phyloP scores from a whole-genome alignment of 1,284 basidiomycete genomes.

The Ceratobasidium sp. region DNA sequence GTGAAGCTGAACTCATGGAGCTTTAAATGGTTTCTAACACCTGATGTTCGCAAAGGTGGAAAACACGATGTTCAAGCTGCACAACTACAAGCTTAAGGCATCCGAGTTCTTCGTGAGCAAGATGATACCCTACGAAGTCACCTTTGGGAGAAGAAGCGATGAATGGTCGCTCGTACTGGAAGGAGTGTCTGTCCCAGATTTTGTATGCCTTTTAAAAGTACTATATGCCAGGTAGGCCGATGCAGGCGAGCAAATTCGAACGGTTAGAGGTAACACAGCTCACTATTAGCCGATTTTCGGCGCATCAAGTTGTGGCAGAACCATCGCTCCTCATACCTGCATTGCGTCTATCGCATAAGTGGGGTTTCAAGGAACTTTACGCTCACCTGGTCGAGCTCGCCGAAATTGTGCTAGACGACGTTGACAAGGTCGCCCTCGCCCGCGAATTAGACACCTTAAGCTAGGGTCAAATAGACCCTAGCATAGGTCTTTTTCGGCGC shows the following conservation, averaged over 20 bases:
- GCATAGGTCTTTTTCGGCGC: too few relatives aligned
- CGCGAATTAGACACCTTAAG: too few relatives aligned
- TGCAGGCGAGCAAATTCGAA: too few relatives aligned
- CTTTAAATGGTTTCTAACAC: too few relatives aligned
- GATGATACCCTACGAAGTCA: background rate
- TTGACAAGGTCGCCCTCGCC: conserved; percentile 48
- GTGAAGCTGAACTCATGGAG: too few relatives aligned
- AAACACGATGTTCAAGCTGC: conserved; percentile 5
- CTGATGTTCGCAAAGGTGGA: too few relatives aligned
- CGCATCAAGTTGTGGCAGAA: too few relatives aligned
- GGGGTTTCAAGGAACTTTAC: background rate
- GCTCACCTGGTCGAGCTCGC: background rate
- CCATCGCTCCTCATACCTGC: conserved; percentile 18
- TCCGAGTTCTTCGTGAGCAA: conserved; percentile 30
- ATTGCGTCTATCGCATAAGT: conserved; percentile 1
- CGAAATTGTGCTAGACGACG: conserved; percentile 2
- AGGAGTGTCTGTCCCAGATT: conserved; percentile 17
- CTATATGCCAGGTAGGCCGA: conserved; percentile 13
- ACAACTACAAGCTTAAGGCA: conserved; percentile 29
- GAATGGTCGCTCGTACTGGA: conserved; percentile 3
- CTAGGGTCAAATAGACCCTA: too few relatives aligned
- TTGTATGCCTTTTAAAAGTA: conserved; percentile 19
- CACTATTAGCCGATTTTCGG: too few relatives aligned
- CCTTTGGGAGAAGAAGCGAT: background rate
- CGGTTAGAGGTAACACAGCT: too few relatives aligned